A percentile compares a stretch with the other conserved stretches of the same genome.
These are phyloP conservation scores for Athelia psychrophila DNA, from an alignment of 1,284 basidiomycete species.

Conservation along the genomic window DNA sequence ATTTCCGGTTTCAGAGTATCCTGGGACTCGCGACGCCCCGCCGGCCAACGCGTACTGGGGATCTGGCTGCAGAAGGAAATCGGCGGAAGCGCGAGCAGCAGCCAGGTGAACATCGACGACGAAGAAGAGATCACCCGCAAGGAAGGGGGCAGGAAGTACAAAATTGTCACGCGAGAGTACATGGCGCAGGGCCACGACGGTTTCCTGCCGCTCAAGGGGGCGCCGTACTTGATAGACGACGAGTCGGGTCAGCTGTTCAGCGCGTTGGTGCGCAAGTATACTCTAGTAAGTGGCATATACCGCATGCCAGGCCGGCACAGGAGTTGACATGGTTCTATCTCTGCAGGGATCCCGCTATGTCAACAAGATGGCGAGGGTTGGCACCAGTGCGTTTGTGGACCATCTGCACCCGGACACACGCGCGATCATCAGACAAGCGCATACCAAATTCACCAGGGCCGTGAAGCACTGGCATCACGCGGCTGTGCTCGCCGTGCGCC, in stretches of 20 bases:
- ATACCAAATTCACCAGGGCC: conserved; percentile 20
- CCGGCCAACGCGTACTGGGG: conserved; percentile 71
- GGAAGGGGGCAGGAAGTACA: conserved; percentile 61
- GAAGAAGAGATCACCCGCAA: conserved; percentile 52
- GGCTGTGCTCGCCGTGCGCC: conserved; percentile 41
- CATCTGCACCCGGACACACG: conserved; percentile 41
- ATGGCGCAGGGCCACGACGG: conserved; percentile 83
- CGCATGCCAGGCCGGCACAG: background rate
- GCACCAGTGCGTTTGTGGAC: conserved; percentile 21
- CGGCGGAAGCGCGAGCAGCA: conserved; percentile 20
- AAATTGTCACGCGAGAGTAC: conserved; percentile 76
- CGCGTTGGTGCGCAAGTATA: conserved; percentile 79
- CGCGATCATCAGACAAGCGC: conserved; percentile 33
- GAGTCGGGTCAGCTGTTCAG: conserved; percentile 85
- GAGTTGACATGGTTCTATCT: background rate
- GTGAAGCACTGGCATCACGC: conserved; percentile 48
- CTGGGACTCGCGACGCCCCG: conserved; percentile 79
- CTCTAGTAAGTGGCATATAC: conserved; percentile 54
- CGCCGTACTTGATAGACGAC: conserved; percentile 76
- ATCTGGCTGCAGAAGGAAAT: conserved; percentile 63
- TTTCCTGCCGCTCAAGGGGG: conserved; percentile 66
- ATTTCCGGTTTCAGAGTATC: conserved; percentile 83
- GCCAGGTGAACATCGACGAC: conserved; percentile 41
- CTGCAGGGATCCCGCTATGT: conserved; percentile 63
- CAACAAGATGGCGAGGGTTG: conserved; percentile 50